Percentiles rank a stretch among this genome's conserved stretches.
Conservation (phyloP, 192 early-diverging fungal genomes). For the Chytriomyces sp. region DNA sequence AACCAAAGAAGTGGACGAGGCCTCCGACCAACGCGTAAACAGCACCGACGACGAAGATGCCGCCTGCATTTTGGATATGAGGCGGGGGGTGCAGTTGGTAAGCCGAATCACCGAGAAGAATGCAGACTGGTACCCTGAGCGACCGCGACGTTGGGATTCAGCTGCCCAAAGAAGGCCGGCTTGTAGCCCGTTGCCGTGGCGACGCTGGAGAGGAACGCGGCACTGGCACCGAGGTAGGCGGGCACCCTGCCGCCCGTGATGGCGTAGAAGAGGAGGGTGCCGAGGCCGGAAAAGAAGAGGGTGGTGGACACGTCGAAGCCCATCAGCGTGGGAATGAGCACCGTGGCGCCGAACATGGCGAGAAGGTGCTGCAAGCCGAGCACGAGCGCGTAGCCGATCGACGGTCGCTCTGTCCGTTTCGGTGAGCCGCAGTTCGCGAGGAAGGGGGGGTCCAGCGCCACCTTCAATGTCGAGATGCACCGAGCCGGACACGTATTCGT, state of each 20-base stretch:
- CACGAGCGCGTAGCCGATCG: constrained; percentile 38
- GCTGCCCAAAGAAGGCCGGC: constrained; percentile 14
- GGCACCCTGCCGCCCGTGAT: constrained; percentile 61
- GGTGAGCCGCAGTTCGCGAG: neutral
- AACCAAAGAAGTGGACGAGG: constrained; percentile 47
- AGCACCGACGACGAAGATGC: constrained; percentile 55
- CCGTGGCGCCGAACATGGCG: constrained; percentile 64
- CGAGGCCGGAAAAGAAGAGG: constrained; percentile 57
- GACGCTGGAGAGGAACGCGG: constrained; percentile 58
- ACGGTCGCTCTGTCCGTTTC: constrained; percentile 37
- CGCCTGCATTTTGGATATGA: constrained; percentile 3
- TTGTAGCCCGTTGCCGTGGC: constrained; percentile 50
- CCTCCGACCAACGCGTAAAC: constrained; percentile 47
- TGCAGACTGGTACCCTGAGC: constrained; percentile 37
- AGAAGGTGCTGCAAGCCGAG: constrained; percentile 58
- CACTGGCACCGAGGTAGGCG: constrained; percentile 59
- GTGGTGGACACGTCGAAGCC: constrained; percentile 52
- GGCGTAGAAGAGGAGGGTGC: constrained; percentile 56
- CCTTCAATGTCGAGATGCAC: neutral
- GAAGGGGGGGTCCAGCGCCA: neutral
- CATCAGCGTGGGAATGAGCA: constrained; percentile 48
- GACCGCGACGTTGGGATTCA: constrained; percentile 46
- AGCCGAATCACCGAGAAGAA: neutral
- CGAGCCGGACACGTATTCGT: neutral
- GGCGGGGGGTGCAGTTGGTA: neutral